Base-by-base conservation (phyloP, 768 basidiomycete species). In the Rossbeevera mucosa region DNA sequence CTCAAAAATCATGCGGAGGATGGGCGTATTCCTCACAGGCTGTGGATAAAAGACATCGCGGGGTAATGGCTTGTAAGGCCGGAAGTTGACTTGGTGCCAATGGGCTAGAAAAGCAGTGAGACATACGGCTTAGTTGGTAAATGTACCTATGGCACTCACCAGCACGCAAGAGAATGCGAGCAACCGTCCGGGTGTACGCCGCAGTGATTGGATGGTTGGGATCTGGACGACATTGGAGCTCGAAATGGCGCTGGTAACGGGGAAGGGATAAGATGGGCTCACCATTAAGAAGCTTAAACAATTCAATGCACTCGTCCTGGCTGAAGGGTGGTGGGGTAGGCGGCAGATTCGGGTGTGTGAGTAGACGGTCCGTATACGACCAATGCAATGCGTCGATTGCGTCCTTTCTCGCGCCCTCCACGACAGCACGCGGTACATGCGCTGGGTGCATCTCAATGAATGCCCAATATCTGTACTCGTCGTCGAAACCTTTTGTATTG, bases 401-500 rank as follows among this genome's bases (percentile, higher is more conserved):
- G 57, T 92, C 89, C 0, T 72, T 68, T 45, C 77, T 77, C 9
- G 85, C 83, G 40, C 74, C 76, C 7, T 69, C 60, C 7, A 84
- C 78, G 24, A 91, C 72, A 28, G n/a, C 59, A n/a, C 33, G 59
- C 0, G 76, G 62, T 7, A 75, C 71, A 64, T 92, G 90, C 0
- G 86, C 86, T 0, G 90, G 90, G 59, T 91, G 88, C 29, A 78
- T 70, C 65, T 90, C 86, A 70, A 92, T 77, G 62, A 84, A 92
- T 6, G 80, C 72, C 91, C 91, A 92, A 62, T 90, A 92, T 50
- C 85, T 75, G 59, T 86, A 88, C 62, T 89, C 86, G 60, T 82
- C 76, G 50, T 91, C 87, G 20, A 88, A 71, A 43, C 80, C 90
- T 91, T 55, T 48, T 21, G 12, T 16, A n/a, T 30, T 13, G 36